Conservation (phyloP, 306 rosid genomes). For the Cucurbita moschata region DNA sequence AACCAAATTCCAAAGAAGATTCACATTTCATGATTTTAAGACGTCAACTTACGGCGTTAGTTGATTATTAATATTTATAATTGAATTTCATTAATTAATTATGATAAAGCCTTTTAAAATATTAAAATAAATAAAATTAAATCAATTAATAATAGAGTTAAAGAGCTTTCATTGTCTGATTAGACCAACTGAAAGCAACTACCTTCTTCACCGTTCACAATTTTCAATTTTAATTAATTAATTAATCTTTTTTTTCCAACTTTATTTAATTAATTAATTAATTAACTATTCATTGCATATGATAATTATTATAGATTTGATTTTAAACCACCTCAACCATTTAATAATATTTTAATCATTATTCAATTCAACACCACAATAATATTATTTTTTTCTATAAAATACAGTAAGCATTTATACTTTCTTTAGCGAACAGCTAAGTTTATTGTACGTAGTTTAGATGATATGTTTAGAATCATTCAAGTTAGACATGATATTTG, state of each 20-base stretch:
- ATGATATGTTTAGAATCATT: too few relatives aligned
- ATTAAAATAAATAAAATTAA: background rate
- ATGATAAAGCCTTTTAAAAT: background rate
- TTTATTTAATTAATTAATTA: background rate
- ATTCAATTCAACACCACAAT: background rate
- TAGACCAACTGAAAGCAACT: slow-evolving; percentile 6
- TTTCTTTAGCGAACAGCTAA: too few relatives aligned
- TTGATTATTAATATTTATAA: background rate
- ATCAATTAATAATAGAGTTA: background rate
- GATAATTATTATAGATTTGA: background rate
- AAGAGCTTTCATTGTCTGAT: slow-evolving; percentile 8
- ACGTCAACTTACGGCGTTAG: background rate
- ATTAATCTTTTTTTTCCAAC: background rate
- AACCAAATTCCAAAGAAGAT: too few relatives aligned
- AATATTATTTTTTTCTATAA: too few relatives aligned
- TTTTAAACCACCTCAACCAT: background rate
- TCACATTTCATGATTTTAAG: background rate
- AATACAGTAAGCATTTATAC: too few relatives aligned
- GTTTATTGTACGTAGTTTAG: too few relatives aligned
- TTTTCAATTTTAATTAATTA: background rate
- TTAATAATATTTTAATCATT: background rate
- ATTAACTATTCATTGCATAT: background rate
- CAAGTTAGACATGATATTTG: too few relatives aligned
- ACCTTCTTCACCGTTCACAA: background rate
- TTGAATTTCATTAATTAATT: background rate